Evolutionary conservation across 371 early-diverging fungal species (phyloP).

Genomic region (Smittium mucronatum): DNA sequence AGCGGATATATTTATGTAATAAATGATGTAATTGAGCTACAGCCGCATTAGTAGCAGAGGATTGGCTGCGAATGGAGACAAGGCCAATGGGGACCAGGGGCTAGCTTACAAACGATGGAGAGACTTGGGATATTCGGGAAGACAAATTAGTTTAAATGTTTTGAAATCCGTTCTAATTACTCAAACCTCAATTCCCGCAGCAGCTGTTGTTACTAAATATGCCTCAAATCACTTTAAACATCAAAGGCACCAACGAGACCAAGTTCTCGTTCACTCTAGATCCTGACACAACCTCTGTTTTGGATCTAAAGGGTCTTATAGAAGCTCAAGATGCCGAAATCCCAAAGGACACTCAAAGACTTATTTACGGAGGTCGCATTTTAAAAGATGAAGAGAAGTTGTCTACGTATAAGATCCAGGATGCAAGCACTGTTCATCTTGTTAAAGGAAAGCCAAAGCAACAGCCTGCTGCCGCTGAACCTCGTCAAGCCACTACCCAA

Average conservation of each 20-base stretch:
- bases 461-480: conserved; percentile 5
- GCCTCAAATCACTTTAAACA: conserved; percentile 34
- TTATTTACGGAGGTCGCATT: conserved; percentile 88
- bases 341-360: conserved; percentile 68
- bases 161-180: no score
- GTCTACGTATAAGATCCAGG: conserved; percentile 61
- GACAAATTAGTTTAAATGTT: no score
- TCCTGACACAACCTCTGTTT: conserved; percentile 44
- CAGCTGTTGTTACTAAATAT: not conserved
- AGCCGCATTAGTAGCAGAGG: no score
- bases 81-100: no score
- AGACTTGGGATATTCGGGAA: no score
- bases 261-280: conserved; percentile 58
- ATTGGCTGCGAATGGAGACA: no score
- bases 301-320: conserved; percentile 64
- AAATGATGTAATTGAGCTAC: no score
- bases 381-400: conserved; percentile 83
- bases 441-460: conserved; percentile 48
- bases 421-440: conserved; percentile 71
- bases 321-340: conserved; percentile 43
- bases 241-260: conserved; percentile 75
- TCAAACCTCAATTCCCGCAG: not conserved
- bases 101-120: no score
- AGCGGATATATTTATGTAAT: no score
- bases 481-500: conserved; percentile 16